phyloP scores from a whole-genome alignment of 2,329 filamentous ascomycete genomes.

The Grosmannia huntii region DNA sequence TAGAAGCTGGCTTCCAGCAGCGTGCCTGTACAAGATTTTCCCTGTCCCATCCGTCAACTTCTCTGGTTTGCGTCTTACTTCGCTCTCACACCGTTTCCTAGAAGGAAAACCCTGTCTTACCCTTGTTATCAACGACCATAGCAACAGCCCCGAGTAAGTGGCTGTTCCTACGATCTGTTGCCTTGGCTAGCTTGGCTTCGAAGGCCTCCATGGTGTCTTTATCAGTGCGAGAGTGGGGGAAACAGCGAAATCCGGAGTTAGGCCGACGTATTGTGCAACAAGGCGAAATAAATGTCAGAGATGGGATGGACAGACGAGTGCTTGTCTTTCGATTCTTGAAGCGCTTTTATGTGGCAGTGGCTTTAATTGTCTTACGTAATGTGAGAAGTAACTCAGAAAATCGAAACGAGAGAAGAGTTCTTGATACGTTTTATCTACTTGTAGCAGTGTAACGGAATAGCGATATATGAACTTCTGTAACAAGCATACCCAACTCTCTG shows the following conservation, averaged over 20 bases:
- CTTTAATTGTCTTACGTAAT: neutral
- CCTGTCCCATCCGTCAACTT: neutral
- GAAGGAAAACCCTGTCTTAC: neutral
- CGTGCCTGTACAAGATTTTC: conserved; percentile 1
- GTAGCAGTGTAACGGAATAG: neutral
- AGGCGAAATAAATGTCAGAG: too few species aligned
- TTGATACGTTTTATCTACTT: neutral
- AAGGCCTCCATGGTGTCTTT: neutral
- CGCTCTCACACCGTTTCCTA: neutral
- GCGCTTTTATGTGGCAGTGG: neutral
- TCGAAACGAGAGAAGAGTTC: neutral
- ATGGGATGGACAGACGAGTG: too few species aligned
- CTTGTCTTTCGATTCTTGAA: neutral
- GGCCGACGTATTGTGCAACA: too few species aligned
- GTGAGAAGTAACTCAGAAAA: neutral
- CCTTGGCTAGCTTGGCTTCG: neutral
- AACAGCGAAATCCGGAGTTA: too few species aligned
- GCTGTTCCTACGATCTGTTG: neutral
- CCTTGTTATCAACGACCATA: neutral
- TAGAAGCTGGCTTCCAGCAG: conserved; percentile 2
- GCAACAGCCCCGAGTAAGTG: neutral
- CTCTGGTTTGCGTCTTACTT: neutral
- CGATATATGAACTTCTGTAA: neutral
- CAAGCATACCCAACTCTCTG: too few species aligned
- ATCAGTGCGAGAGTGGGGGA: too few species aligned